These are phyloP conservation scores for Sugiyamaella novakii DNA, from an alignment of 1,139 yeast species.

Conservation along the genomic window DNA sequence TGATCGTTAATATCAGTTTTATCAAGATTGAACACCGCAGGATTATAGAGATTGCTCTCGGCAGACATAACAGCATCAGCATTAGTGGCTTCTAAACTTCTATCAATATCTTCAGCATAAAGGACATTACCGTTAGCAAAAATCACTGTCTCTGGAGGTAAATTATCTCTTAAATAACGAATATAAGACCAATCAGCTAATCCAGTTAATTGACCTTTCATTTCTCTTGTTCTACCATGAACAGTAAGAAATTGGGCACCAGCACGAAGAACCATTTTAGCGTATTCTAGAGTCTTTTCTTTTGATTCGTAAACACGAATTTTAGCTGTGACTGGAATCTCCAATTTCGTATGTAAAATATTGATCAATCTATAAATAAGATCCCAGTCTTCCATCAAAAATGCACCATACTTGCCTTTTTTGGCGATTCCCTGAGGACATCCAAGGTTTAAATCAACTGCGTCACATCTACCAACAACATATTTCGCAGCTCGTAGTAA, in stretches of 20 bases:
- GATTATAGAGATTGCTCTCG: conserved; percentile 91
- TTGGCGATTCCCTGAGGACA: conserved; percentile 98
- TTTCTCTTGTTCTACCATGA: conserved; percentile 94
- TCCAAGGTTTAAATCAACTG: conserved; percentile 92
- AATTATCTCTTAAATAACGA: conserved; percentile 70
- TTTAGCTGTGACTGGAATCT: conserved; percentile 92
- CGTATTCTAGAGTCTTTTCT: conserved; percentile 83
- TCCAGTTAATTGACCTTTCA: conserved; percentile 96
- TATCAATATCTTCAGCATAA: conserved; percentile 74
- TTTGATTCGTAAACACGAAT: conserved; percentile 86
- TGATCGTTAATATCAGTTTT: conserved; percentile 57
- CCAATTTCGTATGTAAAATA: conserved; percentile 69
- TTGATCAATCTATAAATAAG: conserved; percentile 70
- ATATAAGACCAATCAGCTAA: conserved; percentile 90
- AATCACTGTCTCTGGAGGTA: conserved; percentile 82
- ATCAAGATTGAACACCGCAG: conserved; percentile 67
- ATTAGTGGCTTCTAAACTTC: conserved; percentile 62
- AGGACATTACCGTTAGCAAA: conserved; percentile 92
- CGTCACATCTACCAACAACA: conserved; percentile 90
- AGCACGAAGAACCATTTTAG: conserved; percentile 85
- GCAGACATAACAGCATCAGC: conserved; percentile 98
- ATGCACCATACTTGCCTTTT: conserved; percentile 94
- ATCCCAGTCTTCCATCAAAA: conserved; percentile 97
- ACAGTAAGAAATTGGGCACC: conserved; percentile 96
- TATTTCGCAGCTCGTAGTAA: conserved; percentile 90